Evolutionary conservation across 176 grass and related monocot genomes (phyloP).

Genomic region (Pharus latifolius): DNA sequence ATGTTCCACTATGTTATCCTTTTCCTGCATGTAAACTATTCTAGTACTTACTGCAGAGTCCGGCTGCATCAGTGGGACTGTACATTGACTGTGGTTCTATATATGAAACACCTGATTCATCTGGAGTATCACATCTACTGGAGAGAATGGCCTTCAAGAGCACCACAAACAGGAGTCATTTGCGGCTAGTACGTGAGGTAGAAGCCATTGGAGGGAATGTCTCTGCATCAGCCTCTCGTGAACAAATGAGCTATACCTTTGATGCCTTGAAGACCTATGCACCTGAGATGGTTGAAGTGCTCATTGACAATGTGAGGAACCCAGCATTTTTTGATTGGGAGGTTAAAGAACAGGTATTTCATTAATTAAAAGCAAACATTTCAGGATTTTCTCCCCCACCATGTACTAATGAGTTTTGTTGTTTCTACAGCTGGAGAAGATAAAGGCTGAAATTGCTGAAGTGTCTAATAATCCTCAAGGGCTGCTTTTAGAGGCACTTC

Average conservation of each 20-base stretch:
- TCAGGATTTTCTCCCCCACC: background rate
- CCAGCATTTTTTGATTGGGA: conserved; percentile 51
- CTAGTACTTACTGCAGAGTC: conserved; percentile 30
- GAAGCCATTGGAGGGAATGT: conserved; percentile 77
- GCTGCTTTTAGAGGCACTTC: conserved; percentile 35
- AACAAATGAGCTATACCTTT: conserved; percentile 84
- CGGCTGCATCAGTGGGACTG: conserved; percentile 58
- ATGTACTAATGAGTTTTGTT: conserved; percentile 2
- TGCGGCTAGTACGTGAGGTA: conserved; percentile 68
- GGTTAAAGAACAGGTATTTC: conserved; percentile 53
- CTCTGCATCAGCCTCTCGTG: conserved; percentile 59
- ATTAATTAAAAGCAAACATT: background rate
- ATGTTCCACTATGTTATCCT: conserved; percentile 3
- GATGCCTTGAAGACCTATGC: background rate
- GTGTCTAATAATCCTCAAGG: conserved; percentile 30
- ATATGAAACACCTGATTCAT: conserved; percentile 51
- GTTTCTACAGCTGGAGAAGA: too few species aligned
- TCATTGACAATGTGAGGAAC: conserved; percentile 7
- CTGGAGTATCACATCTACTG: conserved; percentile 63
- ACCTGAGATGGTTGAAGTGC: conserved; percentile 10
- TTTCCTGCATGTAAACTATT: background rate
- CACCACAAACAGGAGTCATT: conserved; percentile 59
- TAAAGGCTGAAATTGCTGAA: conserved; percentile 32
- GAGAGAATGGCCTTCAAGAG: conserved; percentile 85
- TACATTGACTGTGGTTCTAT: conserved; percentile 86